A percentile compares a stretch with the other conserved stretches of the same genome.
phyloP scores from a whole-genome alignment of 306 rosid genomes.

The Cicer yamashitae region DNA sequence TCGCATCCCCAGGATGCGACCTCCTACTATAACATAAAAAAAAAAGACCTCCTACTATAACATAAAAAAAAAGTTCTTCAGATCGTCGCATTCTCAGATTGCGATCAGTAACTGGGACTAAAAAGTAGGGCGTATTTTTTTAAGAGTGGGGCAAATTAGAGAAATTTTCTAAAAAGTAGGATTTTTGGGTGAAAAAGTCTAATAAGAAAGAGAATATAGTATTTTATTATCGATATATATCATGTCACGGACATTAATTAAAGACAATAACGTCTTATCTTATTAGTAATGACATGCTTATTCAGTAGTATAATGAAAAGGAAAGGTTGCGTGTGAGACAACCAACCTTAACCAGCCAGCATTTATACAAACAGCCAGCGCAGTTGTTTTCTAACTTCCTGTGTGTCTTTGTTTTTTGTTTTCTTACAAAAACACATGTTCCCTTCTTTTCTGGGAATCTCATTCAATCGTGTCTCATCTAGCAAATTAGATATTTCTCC shows the following conservation, averaged over 20 bases:
- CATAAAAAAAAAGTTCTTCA: too few relatives aligned
- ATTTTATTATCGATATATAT: too few relatives aligned
- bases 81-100: too few relatives aligned
- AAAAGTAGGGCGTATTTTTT: too few relatives aligned
- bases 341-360: conserved; percentile 32
- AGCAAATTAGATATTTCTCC: neutral
- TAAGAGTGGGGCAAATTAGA: too few relatives aligned
- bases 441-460: conserved; percentile 26
- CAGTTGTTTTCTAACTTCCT: conserved; percentile 41
- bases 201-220: too few relatives aligned
- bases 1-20: too few relatives aligned
- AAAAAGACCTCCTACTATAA: too few relatives aligned
- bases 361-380: neutral
- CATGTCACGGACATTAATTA: conserved; percentile 32
- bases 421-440: neutral
- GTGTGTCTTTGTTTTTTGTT: conserved; percentile 7
- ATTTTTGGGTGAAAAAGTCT: too few relatives aligned
- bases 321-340: conserved; percentile 13
- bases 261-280: conserved; percentile 31
- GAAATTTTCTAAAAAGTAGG: too few relatives aligned
- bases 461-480: neutral
- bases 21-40: too few relatives aligned
- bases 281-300: neutral
- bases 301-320: conserved; percentile 1
- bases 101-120: too few relatives aligned